Evolutionary conservation across 2,329 filamentous ascomycete genomes (phyloP).

Genomic region (Fusarium lateritium): DNA sequence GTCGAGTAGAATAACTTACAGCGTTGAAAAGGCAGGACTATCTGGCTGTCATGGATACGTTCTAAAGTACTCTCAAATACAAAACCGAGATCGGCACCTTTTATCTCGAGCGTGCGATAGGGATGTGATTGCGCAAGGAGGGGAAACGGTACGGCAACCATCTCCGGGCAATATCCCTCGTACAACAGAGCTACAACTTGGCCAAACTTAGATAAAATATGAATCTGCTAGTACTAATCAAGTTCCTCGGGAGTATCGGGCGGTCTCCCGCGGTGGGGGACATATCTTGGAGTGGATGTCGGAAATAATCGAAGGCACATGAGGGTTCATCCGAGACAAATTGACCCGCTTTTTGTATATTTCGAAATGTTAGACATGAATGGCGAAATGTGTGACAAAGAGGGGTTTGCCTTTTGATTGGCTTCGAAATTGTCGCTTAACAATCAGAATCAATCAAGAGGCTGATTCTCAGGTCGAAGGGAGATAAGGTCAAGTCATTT

Average conservation of each 20-base stretch:
- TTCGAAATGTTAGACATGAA: not conserved
- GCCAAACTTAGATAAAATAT: not conserved
- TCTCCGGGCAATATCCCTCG: not conserved
- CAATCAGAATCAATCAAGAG: not conserved
- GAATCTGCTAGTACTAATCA: not conserved
- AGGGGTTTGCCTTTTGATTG: not conserved
- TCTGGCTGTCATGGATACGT: too few relatives aligned
- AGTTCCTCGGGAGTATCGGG: not conserved
- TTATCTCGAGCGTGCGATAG: not conserved
- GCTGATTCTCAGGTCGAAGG: too few relatives aligned
- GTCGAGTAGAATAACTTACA: too few relatives aligned
- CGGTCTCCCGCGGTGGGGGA: not conserved
- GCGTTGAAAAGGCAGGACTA: too few relatives aligned
- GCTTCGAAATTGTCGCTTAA: not conserved
- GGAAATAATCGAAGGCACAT: not conserved
- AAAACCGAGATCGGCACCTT: not conserved
- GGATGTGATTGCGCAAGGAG: not conserved
- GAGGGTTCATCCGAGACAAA: not conserved
- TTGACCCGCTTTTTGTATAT: slow-evolving; percentile 1
- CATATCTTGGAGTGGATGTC: not conserved
- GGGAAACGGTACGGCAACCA: not conserved
- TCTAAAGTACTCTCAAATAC: not conserved
- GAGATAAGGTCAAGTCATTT: not conserved
- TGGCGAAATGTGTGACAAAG: not conserved
- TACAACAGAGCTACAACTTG: not conserved